Evolutionary conservation across 2,329 filamentous ascomycete species (phyloP).

Genomic region (Aspergillus sojae): DNA sequence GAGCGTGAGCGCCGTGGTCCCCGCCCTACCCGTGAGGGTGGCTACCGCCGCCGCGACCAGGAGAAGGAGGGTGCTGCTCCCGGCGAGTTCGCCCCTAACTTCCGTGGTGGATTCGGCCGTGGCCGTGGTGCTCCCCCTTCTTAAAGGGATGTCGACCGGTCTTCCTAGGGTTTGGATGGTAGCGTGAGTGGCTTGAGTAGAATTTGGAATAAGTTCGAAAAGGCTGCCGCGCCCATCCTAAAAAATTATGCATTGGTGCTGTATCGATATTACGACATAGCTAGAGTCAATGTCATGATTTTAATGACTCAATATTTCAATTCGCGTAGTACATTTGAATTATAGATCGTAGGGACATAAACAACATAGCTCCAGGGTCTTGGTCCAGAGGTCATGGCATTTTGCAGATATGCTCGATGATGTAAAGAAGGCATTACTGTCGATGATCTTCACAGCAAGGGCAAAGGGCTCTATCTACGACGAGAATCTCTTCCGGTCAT

Average conservation of each 20-base stretch:
- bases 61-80: slow-evolving; percentile 91
- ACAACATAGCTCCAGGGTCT: no score
- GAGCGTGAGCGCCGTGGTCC: slow-evolving; percentile 77
- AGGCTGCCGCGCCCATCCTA: slow-evolving; percentile 30
- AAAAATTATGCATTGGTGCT: slow-evolving; percentile 31
- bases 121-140: slow-evolving; percentile 75
- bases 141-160: slow-evolving; percentile 38
- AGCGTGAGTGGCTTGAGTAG: slow-evolving; percentile 35
- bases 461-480: not conserved
- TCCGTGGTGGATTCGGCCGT: slow-evolving; percentile 90
- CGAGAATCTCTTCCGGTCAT: slow-evolving; percentile 46
- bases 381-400: not conserved
- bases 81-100: slow-evolving; percentile 88
- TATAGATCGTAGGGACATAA: not conserved
- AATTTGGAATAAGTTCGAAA: slow-evolving; percentile 27
- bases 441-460: not conserved
- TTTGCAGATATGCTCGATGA: no score
- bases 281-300: slow-evolving; percentile 36
- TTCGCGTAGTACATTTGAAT: slow-evolving; percentile 1
- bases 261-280: slow-evolving; percentile 29
- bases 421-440: not conserved
- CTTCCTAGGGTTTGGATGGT: slow-evolving; percentile 33
- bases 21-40: slow-evolving; percentile 78
- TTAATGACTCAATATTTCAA: slow-evolving; percentile 22
- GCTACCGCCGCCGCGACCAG: slow-evolving; percentile 88